These are phyloP conservation scores for Chrysosporium keratinophilum DNA, from an alignment of 2,329 filamentous ascomycete genomes.

Conservation along the genomic window DNA sequence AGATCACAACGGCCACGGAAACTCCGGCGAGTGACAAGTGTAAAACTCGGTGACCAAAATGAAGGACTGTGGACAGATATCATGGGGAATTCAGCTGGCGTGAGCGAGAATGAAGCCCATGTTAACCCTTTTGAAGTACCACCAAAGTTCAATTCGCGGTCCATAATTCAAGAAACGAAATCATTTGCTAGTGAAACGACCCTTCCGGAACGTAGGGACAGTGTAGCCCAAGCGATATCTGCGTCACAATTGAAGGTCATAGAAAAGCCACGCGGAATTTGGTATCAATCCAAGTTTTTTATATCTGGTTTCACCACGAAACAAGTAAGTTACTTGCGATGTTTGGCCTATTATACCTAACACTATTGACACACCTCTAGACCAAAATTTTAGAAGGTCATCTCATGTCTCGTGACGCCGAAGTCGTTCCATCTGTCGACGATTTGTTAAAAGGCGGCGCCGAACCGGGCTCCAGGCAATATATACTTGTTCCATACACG, in stretches of 20 bases:
- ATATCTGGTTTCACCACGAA: slow-evolving; percentile 49
- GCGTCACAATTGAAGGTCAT: slow-evolving; percentile 16
- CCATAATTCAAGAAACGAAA: slow-evolving; percentile 26
- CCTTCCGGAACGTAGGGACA: slow-evolving; percentile 20
- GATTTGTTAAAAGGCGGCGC: slow-evolving; percentile 22
- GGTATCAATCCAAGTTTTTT: slow-evolving; percentile 46
- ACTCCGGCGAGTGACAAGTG: slow-evolving; percentile 75
- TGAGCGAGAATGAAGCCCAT: background rate
- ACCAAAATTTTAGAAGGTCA: slow-evolving; percentile 32
- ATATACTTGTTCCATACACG: slow-evolving; percentile 34
- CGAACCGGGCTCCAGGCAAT: slow-evolving; percentile 22
- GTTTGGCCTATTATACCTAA: background rate
- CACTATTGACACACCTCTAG: slow-evolving; percentile 18
- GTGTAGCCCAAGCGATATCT: slow-evolving; percentile 16
- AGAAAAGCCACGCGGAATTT: slow-evolving; percentile 40
- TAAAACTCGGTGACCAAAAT: slow-evolving; percentile 67
- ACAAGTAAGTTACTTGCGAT: slow-evolving; percentile 36
- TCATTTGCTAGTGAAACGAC: slow-evolving; percentile 33
- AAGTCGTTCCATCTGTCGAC: slow-evolving; percentile 28
- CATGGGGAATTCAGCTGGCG: slow-evolving; percentile 39
- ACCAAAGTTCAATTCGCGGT: slow-evolving; percentile 15
- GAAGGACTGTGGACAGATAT: slow-evolving; percentile 89
- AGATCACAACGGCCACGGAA: slow-evolving; percentile 59
- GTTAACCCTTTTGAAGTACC: background rate
- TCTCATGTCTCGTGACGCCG: slow-evolving; percentile 34